phyloP scores from a whole-genome alignment of 495 filamentous ascomycete species.

The Neurospora sp. region DNA sequence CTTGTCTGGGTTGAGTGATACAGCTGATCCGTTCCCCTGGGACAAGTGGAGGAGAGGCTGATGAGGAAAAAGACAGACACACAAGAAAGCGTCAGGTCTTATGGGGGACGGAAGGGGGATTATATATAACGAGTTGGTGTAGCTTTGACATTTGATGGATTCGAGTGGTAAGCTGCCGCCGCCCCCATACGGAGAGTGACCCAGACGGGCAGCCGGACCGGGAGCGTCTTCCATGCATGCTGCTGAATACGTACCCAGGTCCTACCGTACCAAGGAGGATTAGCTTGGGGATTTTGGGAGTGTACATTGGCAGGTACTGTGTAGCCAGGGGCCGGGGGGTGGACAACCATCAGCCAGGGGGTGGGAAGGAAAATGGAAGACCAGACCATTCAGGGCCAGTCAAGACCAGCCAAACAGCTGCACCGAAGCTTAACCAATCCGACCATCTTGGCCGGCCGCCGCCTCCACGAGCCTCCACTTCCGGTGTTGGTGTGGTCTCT shows the following conservation, averaged over 20 bases:
- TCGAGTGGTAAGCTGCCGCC: not conserved
- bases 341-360: not conserved
- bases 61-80: constrained; percentile 7
- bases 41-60: constrained; percentile 8
- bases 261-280: not conserved
- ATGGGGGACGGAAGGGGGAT: constrained; percentile 7
- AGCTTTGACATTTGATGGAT: not conserved
- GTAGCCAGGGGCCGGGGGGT: constrained; percentile 2
- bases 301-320: constrained; percentile 8
- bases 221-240: constrained; percentile 6
- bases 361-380: not conserved
- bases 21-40: constrained; percentile 15
- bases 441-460: not conserved
- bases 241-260: not conserved
- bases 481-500: constrained; percentile 1
- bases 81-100: constrained; percentile 1
- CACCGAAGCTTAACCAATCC: constrained; percentile 21
- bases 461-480: constrained; percentile 15
- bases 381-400: not conserved
- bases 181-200: constrained; percentile 1
- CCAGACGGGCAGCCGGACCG: constrained; percentile 21
- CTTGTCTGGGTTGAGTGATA: constrained; percentile 6
- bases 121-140: constrained; percentile 12
- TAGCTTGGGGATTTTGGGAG: not conserved
- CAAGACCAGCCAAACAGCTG: not conserved